Percentiles rank a stretch among this genome's conserved stretches.
These are phyloP conservation scores for Pichia kluyveri DNA, from an alignment of 805 yeast genomes.

Conservation along the genomic window DNA sequence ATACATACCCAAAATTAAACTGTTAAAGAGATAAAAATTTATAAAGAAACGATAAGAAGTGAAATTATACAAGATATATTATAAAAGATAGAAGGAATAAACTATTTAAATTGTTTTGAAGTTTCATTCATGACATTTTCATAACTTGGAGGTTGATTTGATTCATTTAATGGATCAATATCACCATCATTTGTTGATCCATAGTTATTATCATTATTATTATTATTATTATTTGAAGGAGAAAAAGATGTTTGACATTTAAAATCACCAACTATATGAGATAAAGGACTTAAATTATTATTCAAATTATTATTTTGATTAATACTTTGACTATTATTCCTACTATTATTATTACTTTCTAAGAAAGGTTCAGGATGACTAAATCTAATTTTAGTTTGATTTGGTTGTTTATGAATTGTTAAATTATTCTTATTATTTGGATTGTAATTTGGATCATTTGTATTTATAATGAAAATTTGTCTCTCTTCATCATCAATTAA, in stretches of 20 bases:
- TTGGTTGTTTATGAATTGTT: constrained; percentile 19
- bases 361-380: constrained; percentile 27
- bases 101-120: constrained; percentile 17
- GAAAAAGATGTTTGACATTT: background rate
- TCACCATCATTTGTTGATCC: constrained; percentile 4
- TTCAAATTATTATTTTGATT: constrained; percentile 6
- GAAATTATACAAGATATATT: too few species aligned
- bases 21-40: too few species aligned
- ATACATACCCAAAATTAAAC: too few species aligned
- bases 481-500: constrained; percentile 16
- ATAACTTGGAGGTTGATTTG: constrained; percentile 27
- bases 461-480: constrained; percentile 20
- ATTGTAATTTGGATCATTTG: constrained; percentile 11
- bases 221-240: background rate
- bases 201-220: constrained; percentile 1
- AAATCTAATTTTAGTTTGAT: constrained; percentile 18
- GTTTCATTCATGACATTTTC: constrained; percentile 29
- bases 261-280: constrained; percentile 6
- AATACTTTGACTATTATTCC: background rate
- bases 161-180: background rate
- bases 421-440: constrained; percentile 14
- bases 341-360: constrained; percentile 8
- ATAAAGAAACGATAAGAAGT: too few species aligned
- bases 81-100: background rate
- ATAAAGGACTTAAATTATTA: constrained; percentile 19